Evolutionary conservation across 768 basidiomycete genomes (phyloP), one percentile per base, ranked within the genome.

Genomic region (Mycena leptocephala): DNA sequence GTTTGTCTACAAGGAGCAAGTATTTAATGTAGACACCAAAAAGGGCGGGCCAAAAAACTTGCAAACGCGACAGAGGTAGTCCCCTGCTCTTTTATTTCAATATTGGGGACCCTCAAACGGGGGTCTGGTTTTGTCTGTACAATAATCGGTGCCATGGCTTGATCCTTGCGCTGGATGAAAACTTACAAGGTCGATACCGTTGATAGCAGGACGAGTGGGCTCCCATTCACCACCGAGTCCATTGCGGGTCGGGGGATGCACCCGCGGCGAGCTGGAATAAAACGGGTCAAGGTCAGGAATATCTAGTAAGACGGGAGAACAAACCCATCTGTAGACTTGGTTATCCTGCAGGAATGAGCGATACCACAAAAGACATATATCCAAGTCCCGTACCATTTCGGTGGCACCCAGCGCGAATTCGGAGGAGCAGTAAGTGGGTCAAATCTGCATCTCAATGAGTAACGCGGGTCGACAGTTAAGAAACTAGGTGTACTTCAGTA

Each of bases 381-480:
- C 30, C 10, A 20, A 8, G 24, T 16, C n/a, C 8, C 24, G 14
- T 35, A 77, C 76, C 76, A 77, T 67, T 51, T 74, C 13, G 76
- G 76, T 6, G 76, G 76, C n/a, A 74, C 68, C 76, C 76, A 77
- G 22, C 2, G 67, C 28, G 76, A 77, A 59, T 71, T 70, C 28
- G 76, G 72, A 20, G 73, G 76, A 14, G 58, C 76, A 9, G 73
- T 68, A n/a, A 2, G 5, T 13, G 68, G 76, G 30, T 77, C 72
- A 13, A 77, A 77, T 20, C 76, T 77, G 22, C 6, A 20, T 48
- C 22, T 48, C 46, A 48, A 22, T 48, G 46, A 48, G 20, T 20
- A n/a, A 18, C 1, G 8, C 18, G 22, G 8, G 16, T 22, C 20
- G 16, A 22, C 46, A 22, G 18, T 48, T 20, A 8, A 22, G 56